These are phyloP conservation scores for Hymenoscyphus repandus DNA, from an alignment of 2,329 filamentous ascomycete species.

Conservation along the genomic window DNA sequence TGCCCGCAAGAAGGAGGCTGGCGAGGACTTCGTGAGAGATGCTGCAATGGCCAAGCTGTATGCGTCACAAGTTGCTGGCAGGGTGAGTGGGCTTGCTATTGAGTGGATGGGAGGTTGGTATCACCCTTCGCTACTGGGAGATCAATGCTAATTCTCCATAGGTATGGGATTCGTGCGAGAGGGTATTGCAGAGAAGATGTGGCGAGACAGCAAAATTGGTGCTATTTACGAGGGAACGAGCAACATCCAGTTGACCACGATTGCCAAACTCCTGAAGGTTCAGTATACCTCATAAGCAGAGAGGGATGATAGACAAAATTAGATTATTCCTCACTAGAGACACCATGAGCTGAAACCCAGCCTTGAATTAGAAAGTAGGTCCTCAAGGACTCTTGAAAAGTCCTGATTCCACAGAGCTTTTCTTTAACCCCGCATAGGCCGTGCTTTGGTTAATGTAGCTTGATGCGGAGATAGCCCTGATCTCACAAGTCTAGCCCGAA, in stretches of 20 bases:
- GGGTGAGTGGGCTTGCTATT: slow-evolving; percentile 77
- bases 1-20: slow-evolving; percentile 94
- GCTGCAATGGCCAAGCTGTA: slow-evolving; percentile 98
- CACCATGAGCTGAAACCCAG: too few species aligned
- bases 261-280: slow-evolving; percentile 65
- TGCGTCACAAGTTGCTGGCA: slow-evolving; percentile 85
- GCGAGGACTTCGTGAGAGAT: slow-evolving; percentile 89
- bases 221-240: slow-evolving; percentile 94
- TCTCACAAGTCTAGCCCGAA: too few species aligned
- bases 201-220: slow-evolving; percentile 96
- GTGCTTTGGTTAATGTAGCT: too few species aligned
- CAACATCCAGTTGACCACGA: slow-evolving; percentile 68
- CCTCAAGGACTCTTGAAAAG: too few species aligned
- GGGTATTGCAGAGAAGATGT: slow-evolving; percentile 96
- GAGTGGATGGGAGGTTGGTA: slow-evolving; percentile 90
- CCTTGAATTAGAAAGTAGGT: too few species aligned
- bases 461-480: too few species aligned
- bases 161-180: slow-evolving; percentile 94
- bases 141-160: neutral
- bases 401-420: too few species aligned
- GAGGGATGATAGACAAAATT: too few species aligned
- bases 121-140: neutral
- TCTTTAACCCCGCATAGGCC: too few species aligned
- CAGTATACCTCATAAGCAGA: slow-evolving; percentile 50
- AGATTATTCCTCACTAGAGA: too few species aligned